These are phyloP conservation scores for Furcasterigmium furcatum DNA, from an alignment of 2,329 filamentous ascomycete species.

Conservation along the genomic window DNA sequence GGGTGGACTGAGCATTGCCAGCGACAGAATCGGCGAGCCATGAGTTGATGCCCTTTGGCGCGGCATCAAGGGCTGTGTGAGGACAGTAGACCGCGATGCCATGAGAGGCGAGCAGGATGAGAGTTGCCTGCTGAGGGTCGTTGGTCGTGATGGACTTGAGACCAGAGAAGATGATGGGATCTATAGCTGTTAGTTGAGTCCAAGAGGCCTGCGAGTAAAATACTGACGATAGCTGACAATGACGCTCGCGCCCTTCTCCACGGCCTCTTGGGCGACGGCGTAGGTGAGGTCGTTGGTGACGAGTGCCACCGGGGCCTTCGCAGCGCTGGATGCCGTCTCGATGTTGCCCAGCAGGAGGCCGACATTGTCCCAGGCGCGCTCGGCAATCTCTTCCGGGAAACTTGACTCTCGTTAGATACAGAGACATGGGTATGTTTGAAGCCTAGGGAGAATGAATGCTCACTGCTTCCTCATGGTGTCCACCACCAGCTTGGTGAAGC, in stretches of 20 bases:
- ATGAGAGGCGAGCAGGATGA: slow-evolving; percentile 77
- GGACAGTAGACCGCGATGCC: slow-evolving; percentile 95
- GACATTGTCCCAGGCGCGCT: slow-evolving; percentile 95
- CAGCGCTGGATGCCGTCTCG: slow-evolving; percentile 14
- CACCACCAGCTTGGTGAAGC: slow-evolving; percentile 61
- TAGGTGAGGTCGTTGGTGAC: slow-evolving; percentile 86
- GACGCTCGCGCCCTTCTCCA: slow-evolving; percentile 70
- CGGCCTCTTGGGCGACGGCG: slow-evolving; percentile 86
- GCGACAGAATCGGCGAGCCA: slow-evolving; percentile 90
- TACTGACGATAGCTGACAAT: slow-evolving; percentile 81
- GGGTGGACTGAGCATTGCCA: slow-evolving; percentile 29
- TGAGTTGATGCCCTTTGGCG: slow-evolving; percentile 80
- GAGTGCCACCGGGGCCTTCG: slow-evolving; percentile 36
- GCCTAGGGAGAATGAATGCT: slow-evolving; percentile 22
- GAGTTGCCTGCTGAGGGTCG: slow-evolving; percentile 82
- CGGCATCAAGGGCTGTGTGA: slow-evolving; percentile 91
- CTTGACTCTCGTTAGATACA: slow-evolving; percentile 35
- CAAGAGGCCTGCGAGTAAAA: neutral
- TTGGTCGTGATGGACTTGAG: slow-evolving; percentile 83
- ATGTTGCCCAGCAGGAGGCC: slow-evolving; percentile 62
- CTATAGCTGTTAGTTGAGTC: slow-evolving; percentile 36
- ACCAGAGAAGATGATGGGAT: slow-evolving; percentile 94
- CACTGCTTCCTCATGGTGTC: slow-evolving; percentile 77
- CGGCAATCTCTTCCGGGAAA: slow-evolving; percentile 86
- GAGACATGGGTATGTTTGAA: neutral